Evolutionary conservation across 75 land plant genomes (phyloP), one percentile per base, ranked within the genome.

Genomic region (Picea glauca): DNA sequence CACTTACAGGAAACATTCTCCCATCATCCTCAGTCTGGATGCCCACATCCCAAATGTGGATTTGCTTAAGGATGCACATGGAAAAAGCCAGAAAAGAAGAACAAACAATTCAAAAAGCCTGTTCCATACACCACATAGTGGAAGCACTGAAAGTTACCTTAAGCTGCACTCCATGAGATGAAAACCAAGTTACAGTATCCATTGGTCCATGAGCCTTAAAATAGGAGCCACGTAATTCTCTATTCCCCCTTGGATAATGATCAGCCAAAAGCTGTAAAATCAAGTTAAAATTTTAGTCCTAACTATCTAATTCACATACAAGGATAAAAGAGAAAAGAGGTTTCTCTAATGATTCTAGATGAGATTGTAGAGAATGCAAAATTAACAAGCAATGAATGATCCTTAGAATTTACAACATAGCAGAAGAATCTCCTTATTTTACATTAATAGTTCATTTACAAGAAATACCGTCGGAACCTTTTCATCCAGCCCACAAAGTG

Each of bases 181-280:
- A 62, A 81, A 97, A 97, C 99, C 99, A 97, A n/a, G 86, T 81
- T 82, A 89, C 88, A 15, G 98, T 97, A 76, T 97, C 99, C 54
- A 57, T 43, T 43, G 99, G 99, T 13, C 99, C 98, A 87, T 94
- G 99, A 14, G 58, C 46, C 14, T 78, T 80, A 77, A 97, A 97
- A 67, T 87, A 97, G 35, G 98, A 84, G 1, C 99, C 98, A 59
- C 87, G 82, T 50, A 97, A 72, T 84, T 97, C 99, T 82, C 85
- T 97, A 64, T 93, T 67, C 20, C 99, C 99, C 73, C 99, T 90
- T 64, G 99, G 99, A 81, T 97, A 97, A 66, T 93, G 87, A 60
- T 85, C 93, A 80, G 98, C 91, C 85, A 97, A 84, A 57, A 79
- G 79, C 99, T 96, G 78, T 31, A 72, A 70, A 23, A 62, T 75